Evolutionary conservation across 73 alveolate species (phyloP), one percentile per base, ranked within the genome.

Genomic region (Uronychia setigera): DNA sequence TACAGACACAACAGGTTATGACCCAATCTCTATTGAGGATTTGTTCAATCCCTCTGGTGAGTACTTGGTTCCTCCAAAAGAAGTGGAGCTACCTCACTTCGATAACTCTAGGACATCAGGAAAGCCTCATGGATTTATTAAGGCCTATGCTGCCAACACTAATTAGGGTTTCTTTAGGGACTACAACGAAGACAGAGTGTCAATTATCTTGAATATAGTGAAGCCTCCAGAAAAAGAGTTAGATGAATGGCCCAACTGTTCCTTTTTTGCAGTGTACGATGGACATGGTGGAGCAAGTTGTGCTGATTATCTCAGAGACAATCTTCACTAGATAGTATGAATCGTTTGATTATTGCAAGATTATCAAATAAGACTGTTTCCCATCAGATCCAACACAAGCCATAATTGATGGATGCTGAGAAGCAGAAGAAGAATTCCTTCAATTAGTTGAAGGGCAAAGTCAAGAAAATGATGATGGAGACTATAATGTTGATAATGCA

Each of bases 311-410:
- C 80, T 93, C 80, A 90, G 92, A 87, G 98, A 93, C 33, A 91
- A 87, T 78, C 88, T 93, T 76, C 95, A 93, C 83, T 86, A 91
- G 29, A 84, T 84, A 60, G 89, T 46, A 46, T 46, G 67, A 5
- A 5, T 46, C 19, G 67, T n/a, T n/a, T 11, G 19, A 46, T 11
- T 46, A 9, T 0, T 46, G n/a, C 67, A 11, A 46, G 67, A 88
- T 97, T 75, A 96, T 94, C 60, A 78, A 88, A 79, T 58, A 87
- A 59, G 32, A 90, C 27, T 32, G 84, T 80, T 97, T 97, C 87
- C 99, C 99, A 31, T 67, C 90, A 77, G 92, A 97, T 88, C 99
- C 99, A 1, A 90, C 87, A 78, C 97, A 96, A 77, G 98, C 99
- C 11, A 80, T 97, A 26, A 92, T 95, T 28, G 86, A 96, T 80